Base-by-base conservation (phyloP, 164 flowering plant species). In the Pachysandra terminalis region DNA sequence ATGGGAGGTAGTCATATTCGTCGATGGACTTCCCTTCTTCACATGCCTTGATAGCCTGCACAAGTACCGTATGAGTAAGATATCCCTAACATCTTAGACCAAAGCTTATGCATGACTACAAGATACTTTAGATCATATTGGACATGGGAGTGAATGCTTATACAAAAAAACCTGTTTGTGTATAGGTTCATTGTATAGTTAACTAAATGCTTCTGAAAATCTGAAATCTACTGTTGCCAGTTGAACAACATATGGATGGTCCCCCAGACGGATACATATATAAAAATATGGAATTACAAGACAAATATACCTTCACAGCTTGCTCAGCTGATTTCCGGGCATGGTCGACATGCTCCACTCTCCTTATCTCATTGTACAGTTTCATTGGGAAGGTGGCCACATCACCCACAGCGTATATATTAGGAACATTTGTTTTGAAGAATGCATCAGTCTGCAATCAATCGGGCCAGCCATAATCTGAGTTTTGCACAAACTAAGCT, bases 321-420 rank as follows among this genome's bases (percentile, higher is more conserved):
- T 96, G 99, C 81, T 96, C 97, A n/a, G 97, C 98, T 56, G 99
- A 93, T 82, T 96, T 93, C 71, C 99, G 89, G 63, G 99, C 83
- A 82, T 93, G 98, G 65, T 96, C 99, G 40, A 96, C 99, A 75
- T 96, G 99, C 71, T 96, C 99, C 61, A 96, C 98, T 81, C 99
- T 85, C 79, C 98, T 86, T 7, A 86, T 68, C 1, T 96, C 98
- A 64, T 81, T 81, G 77, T 84, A 96, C 69, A 96, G 12, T 78
- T 91, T 93, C 96, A 96, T 12, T 4, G 99, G 99, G 79, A 93
- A 96, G 52, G 97, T 91, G 41, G 91, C 96, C 35, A 96, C 97
- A 79, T 96, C 99, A 25, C 98, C 99, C 26, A 93, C 91, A 25
- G 98, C 99, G 81, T 96, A 96, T 16, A 96, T 98, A 83, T 78